Conservation (phyloP, 2,329 filamentous ascomycete species). For the Setomelanomma holmii region DNA sequence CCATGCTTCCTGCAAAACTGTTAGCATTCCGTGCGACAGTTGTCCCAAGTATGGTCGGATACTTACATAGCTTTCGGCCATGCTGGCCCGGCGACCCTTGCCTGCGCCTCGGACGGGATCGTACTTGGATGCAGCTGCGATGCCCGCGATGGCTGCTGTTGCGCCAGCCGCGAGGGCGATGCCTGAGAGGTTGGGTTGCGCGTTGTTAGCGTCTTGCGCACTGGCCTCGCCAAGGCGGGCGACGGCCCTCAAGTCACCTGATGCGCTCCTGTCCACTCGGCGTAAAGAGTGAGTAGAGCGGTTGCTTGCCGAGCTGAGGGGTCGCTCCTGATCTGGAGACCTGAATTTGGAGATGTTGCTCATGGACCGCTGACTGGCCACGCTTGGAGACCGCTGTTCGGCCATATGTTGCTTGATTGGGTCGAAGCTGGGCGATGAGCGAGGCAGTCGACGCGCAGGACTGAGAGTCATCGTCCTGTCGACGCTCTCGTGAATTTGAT, state of each 20-base stretch:
- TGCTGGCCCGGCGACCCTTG: constrained; percentile 78
- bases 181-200: constrained; percentile 39
- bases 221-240: constrained; percentile 64
- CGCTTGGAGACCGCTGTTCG: constrained; percentile 49
- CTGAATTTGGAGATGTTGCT: constrained; percentile 50
- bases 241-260: constrained; percentile 77
- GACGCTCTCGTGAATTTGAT: constrained; percentile 57
- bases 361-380: constrained; percentile 54
- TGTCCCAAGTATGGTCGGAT: constrained; percentile 8
- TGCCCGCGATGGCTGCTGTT: constrained; percentile 50
- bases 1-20: constrained; percentile 77
- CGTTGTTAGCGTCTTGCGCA: constrained; percentile 44
- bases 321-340: constrained; percentile 59
- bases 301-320: constrained; percentile 67
- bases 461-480: constrained; percentile 50
- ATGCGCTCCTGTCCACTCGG: constrained; percentile 70
- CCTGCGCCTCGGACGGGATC: constrained; percentile 86
- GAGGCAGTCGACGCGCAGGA: constrained; percentile 42
- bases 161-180: constrained; percentile 44
- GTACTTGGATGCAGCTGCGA: constrained; percentile 63
- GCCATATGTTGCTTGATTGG: constrained; percentile 44
- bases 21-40: constrained; percentile 28
- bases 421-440: constrained; percentile 44
- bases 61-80: constrained; percentile 95
- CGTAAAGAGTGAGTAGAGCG: constrained; percentile 73